Conservation (phyloP, 345 rosid species). For the Dipteronia sinensis region DNA sequence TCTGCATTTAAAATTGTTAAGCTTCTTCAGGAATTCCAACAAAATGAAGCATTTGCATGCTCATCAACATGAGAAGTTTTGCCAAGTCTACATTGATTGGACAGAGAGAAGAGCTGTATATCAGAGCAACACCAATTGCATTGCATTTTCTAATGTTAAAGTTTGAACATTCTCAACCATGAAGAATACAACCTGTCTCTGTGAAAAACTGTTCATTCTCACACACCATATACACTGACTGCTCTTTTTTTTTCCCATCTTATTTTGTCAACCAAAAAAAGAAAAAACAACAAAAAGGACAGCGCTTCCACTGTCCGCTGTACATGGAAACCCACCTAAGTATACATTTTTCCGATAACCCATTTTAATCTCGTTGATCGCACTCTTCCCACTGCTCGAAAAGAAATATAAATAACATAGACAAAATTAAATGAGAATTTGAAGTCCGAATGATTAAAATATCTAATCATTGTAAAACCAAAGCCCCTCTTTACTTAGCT, state of each 20-base stretch:
- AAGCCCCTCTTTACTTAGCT: slow-evolving; percentile 39
- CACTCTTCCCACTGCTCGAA: slow-evolving; percentile 35
- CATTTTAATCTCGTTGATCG: slow-evolving; percentile 33
- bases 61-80: too few species aligned
- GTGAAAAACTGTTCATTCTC: slow-evolving; percentile 26
- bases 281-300: slow-evolving; percentile 30
- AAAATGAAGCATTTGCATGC: too few species aligned
- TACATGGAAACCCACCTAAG: slow-evolving; percentile 60
- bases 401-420: slow-evolving; percentile 24
- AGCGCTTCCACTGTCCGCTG: slow-evolving; percentile 58
- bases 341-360: slow-evolving; percentile 45
- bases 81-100: too few species aligned
- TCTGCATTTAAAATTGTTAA: not conserved
- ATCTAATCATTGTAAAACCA: slow-evolving; percentile 37
- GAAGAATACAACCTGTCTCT: slow-evolving; percentile 28
- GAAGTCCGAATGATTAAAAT: slow-evolving; percentile 42
- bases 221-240: slow-evolving; percentile 43
- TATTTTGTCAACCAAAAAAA: slow-evolving; percentile 34
- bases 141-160: slow-evolving; percentile 25
- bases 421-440: slow-evolving; percentile 19
- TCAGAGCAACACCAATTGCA: slow-evolving; percentile 13
- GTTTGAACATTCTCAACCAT: slow-evolving; percentile 32
- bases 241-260: slow-evolving; percentile 35
- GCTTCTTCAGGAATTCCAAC: too few species aligned
- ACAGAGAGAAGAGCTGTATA: too few species aligned